A percentile compares a stretch with the other conserved stretches of the same genome.
These are phyloP conservation scores for Mucor lusitanicus DNA, from an alignment of 371 early-diverging fungal species.

Conservation along the genomic window DNA sequence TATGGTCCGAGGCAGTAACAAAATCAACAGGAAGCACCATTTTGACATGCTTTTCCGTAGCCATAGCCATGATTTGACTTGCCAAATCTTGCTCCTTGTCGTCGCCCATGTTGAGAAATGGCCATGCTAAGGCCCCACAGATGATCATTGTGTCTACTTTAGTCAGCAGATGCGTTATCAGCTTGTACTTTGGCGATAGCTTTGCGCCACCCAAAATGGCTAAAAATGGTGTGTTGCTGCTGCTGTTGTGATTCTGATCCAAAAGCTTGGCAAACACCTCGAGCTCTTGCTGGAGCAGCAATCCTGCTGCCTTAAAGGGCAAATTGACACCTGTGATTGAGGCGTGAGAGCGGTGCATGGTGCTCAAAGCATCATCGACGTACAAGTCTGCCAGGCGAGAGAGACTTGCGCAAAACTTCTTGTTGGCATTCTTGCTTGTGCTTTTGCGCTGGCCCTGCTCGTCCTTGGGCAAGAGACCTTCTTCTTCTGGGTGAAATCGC, in stretches of 20 bases:
- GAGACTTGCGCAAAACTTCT: not conserved
- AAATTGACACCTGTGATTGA: not conserved
- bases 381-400: not conserved
- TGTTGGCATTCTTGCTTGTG: too few relatives aligned
- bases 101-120: slow-evolving; percentile 64
- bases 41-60: slow-evolving; percentile 54
- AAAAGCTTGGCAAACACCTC: slow-evolving; percentile 31
- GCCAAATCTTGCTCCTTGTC: not conserved
- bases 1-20: slow-evolving; percentile 67
- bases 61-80: slow-evolving; percentile 60
- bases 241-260: slow-evolving; percentile 63
- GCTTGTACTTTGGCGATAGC: slow-evolving; percentile 97
- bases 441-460: slow-evolving; percentile 70
- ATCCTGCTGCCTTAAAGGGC: not conserved
- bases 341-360: not conserved
- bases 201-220: slow-evolving; percentile 98
- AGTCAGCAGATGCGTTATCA: slow-evolving; percentile 93
- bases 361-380: not conserved
- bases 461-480: slow-evolving; percentile 87
- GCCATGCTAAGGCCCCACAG: slow-evolving; percentile 95
- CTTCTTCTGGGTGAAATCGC: slow-evolving; percentile 97
- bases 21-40: slow-evolving; percentile 87
- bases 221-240: slow-evolving; percentile 80
- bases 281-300: not conserved
- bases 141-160: slow-evolving; percentile 80